Evolutionary conservation across 441 rosid species (phyloP).

Genomic region (Arabidopsis hybrid): DNA sequence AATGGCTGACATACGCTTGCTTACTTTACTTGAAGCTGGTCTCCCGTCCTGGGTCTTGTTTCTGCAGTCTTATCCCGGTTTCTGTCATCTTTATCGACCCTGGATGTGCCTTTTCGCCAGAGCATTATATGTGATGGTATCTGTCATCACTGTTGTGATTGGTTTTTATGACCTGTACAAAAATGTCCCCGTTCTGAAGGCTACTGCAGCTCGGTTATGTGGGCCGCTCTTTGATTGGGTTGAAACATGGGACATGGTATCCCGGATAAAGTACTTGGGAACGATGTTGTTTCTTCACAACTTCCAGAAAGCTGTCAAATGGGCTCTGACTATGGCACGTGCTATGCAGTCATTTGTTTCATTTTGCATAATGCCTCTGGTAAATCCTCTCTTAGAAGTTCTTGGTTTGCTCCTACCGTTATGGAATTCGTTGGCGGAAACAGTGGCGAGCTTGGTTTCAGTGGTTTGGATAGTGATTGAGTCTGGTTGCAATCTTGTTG

Average conservation of each 20-base stretch:
- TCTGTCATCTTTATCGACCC: constrained; percentile 92
- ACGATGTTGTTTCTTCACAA: constrained; percentile 97
- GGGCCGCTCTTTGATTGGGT: constrained; percentile 96
- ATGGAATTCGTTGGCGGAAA: constrained; percentile 63
- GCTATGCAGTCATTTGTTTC: constrained; percentile 69
- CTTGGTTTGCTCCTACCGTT: constrained; percentile 62
- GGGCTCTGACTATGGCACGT: constrained; percentile 61
- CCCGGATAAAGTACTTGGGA: constrained; percentile 93
- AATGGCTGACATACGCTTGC: constrained; percentile 78
- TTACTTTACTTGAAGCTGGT: constrained; percentile 91
- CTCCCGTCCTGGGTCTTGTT: constrained; percentile 98
- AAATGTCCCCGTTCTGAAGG: constrained; percentile 95
- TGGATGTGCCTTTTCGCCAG: constrained; percentile 99
- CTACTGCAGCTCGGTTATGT: constrained; percentile 80
- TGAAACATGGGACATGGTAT: constrained; percentile 98
- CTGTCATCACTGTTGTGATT: constrained; percentile 79
- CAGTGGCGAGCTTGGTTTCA: constrained; percentile 58
- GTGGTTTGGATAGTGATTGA: constrained; percentile 56
- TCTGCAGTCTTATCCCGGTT: constrained; percentile 96
- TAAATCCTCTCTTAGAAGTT: constrained; percentile 57
- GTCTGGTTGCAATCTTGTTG: constrained; percentile 56
- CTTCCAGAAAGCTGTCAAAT: constrained; percentile 81
- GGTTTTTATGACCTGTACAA: constrained; percentile 97
- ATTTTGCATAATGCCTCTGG: constrained; percentile 63
- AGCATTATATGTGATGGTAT: constrained; percentile 79